phyloP scores from a whole-genome alignment of 495 filamentous ascomycete species.

The Aspergillus saccharolyticus region DNA sequence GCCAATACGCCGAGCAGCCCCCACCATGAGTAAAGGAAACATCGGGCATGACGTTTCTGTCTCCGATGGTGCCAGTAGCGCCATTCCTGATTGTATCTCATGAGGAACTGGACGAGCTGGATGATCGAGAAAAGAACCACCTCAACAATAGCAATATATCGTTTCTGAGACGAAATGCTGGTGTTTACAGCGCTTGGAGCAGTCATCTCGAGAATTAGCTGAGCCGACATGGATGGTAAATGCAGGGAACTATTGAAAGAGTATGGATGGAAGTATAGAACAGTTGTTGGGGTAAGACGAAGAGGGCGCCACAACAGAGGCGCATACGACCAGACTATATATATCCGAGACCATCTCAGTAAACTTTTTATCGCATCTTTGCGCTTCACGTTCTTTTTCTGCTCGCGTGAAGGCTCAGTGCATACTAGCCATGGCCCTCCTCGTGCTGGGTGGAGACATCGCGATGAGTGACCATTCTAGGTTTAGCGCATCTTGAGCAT shows the following conservation, averaged over 20 bases:
- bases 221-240: not conserved
- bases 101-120: constrained; percentile 19
- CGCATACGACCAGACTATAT: not conserved
- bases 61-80: constrained; percentile 32
- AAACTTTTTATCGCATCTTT: not conserved
- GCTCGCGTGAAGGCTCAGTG: not conserved
- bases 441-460: constrained; percentile 19
- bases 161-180: constrained; percentile 18
- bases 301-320: not conserved
- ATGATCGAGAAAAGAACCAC: constrained; percentile 26
- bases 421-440: constrained; percentile 10
- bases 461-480: constrained; percentile 29
- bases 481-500: constrained; percentile 22
- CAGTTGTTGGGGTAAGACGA: not conserved
- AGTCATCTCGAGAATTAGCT: not conserved
- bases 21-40: constrained; percentile 28
- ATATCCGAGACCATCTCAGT: not conserved
- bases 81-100: constrained; percentile 28
- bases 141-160: constrained; percentile 27
- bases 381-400: not conserved
- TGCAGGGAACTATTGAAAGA: not conserved
- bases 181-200: not conserved
- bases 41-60: constrained; percentile 17
- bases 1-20: constrained; percentile 28
- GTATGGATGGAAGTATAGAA: not conserved